phyloP scores from a whole-genome alignment of 257 asterid genomes.

The Solanum gandarillasii region DNA sequence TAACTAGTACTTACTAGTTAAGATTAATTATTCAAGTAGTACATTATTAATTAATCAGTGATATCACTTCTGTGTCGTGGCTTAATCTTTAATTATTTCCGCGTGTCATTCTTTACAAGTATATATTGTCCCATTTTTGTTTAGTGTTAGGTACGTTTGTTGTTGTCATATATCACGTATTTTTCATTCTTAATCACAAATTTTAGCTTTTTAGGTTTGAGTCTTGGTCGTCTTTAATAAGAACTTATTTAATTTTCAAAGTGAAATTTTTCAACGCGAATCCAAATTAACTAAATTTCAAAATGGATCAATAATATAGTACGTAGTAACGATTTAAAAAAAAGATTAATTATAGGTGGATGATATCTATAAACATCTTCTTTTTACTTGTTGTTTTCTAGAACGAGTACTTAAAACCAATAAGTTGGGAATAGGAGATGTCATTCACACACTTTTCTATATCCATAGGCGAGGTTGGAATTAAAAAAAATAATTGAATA shows the following conservation, averaged over 20 bases:
- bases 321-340: no score
- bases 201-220: neutral
- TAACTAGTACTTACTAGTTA: neutral
- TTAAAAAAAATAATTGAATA: no score
- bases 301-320: neutral
- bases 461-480: neutral
- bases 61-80: neutral
- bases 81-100: neutral
- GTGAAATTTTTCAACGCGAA: neutral
- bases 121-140: neutral
- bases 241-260: rapidly evolving
- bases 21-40: neutral
- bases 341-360: neutral
- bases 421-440: no score
- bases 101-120: neutral
- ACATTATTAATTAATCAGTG: neutral
- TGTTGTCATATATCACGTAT: neutral
- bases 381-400: neutral
- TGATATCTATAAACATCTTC: neutral
- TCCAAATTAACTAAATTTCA: no score
- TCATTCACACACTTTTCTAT: neutral
- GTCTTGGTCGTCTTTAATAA: rapidly evolving
- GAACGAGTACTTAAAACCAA: neutral
- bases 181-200: neutral
- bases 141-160: neutral